These are phyloP conservation scores for Paramecium sexaurelia DNA, from an alignment of 73 alveolate genomes.

Conservation along the genomic window DNA sequence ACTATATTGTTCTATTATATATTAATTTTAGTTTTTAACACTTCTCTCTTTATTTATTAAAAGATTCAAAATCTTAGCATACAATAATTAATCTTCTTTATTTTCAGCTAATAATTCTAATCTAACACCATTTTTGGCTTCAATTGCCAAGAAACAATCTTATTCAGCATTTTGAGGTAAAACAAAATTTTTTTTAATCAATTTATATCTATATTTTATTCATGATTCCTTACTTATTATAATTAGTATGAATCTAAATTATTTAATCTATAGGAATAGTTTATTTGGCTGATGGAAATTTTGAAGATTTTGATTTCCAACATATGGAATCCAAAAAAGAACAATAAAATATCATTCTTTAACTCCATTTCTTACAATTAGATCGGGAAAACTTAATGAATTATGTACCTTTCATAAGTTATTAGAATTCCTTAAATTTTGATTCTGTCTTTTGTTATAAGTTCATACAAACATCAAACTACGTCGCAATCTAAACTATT, in stretches of 20 bases:
- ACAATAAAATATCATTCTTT: slow-evolving; percentile 39
- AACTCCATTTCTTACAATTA: not conserved
- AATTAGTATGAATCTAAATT: slow-evolving; percentile 25
- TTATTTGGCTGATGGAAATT: slow-evolving; percentile 30
- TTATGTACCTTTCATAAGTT: slow-evolving; percentile 49
- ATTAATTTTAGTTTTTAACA: not conserved
- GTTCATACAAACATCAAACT: slow-evolving; percentile 23
- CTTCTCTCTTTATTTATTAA: not conserved
- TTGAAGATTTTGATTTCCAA: slow-evolving; percentile 27
- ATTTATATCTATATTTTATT: not conserved
- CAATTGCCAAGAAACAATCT: slow-evolving; percentile 34
- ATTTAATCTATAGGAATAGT: slow-evolving; percentile 33
- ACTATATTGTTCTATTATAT: not conserved
- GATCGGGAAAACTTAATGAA: slow-evolving; percentile 31
- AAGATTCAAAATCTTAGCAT: not conserved
- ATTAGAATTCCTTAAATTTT: not conserved
- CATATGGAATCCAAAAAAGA: slow-evolving; percentile 28
- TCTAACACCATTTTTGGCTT: slow-evolving; percentile 2
- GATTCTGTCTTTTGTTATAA: not conserved
- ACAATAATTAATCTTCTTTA: not conserved
- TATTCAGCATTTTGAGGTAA: not conserved
- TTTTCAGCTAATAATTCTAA: slow-evolving; percentile 38
- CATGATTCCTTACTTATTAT: not conserved
- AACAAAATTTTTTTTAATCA: not conserved
- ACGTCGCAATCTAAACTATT: slow-evolving; percentile 27